Percentiles rank a stretch among this genome's conserved stretches.
Conservation (phyloP, 2,329 filamentous ascomycete genomes). For the Paraphoma chrysanthemicola region DNA sequence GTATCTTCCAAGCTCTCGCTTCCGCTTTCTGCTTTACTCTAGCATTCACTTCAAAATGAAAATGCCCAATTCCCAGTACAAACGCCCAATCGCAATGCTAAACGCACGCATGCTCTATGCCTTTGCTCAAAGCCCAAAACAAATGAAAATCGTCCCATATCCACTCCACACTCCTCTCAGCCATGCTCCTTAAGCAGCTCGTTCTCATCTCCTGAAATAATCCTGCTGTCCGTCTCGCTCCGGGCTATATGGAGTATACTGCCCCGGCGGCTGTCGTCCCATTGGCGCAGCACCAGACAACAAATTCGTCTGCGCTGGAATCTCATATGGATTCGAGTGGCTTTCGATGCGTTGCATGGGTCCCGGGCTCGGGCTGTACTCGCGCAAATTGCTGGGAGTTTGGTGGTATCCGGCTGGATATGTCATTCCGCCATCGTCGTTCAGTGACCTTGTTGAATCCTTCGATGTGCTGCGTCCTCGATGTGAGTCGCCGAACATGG, state of each 20-base stretch:
- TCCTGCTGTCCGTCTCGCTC: slow-evolving; percentile 27
- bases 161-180: slow-evolving; percentile 15
- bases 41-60: too few species aligned
- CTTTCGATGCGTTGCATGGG: slow-evolving; percentile 26
- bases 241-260: slow-evolving; percentile 40
- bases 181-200: not conserved
- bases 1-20: too few species aligned
- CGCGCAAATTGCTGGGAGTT: slow-evolving; percentile 51
- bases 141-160: too few species aligned
- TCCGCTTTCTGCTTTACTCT: too few species aligned
- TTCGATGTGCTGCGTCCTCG: slow-evolving; percentile 31
- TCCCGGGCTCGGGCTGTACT: slow-evolving; percentile 50
- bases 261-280: slow-evolving; percentile 28
- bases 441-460: slow-evolving; percentile 37
- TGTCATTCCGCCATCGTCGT: slow-evolving; percentile 45
- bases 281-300: slow-evolving; percentile 43
- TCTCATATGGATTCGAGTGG: slow-evolving; percentile 32
- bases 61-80: too few species aligned
- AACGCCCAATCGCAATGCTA: too few species aligned
- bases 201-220: slow-evolving; percentile 26
- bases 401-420: slow-evolving; percentile 58
- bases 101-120: too few species aligned
- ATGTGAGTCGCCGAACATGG: slow-evolving; percentile 29
- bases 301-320: slow-evolving; percentile 32
- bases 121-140: too few species aligned